Evolutionary conservation across 1,284 basidiomycete genomes (phyloP).

Genomic region (Tremellales sp.): DNA sequence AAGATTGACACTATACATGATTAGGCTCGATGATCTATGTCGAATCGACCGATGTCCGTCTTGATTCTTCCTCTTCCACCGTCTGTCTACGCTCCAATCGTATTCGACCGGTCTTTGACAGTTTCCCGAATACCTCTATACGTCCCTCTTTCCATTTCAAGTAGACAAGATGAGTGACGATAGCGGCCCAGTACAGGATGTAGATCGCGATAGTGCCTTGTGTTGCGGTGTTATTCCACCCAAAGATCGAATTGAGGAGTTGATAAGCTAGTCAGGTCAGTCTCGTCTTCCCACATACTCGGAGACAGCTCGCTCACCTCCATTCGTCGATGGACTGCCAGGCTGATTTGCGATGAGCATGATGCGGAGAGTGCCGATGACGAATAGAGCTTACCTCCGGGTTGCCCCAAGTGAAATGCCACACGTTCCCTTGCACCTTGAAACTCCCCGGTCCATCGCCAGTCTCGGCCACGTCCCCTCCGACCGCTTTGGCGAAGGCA

Average conservation of each 20-base stretch:
- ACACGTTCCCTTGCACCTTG: conserved; percentile 70
- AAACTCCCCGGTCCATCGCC: conserved; percentile 79
- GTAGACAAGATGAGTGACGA: conserved; percentile 57
- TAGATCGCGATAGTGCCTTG: conserved; percentile 62
- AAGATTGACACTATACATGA: no score
- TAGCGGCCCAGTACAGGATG: conserved; percentile 69
- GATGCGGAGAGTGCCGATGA: no score
- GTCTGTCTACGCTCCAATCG: background rate
- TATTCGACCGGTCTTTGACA: conserved; percentile 4
- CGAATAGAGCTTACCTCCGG: conserved; percentile 53
- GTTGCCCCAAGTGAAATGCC: conserved; percentile 77
- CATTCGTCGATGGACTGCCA: background rate
- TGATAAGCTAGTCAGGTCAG: background rate
- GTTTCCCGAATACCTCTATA: conserved; percentile 29
- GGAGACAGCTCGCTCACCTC: background rate
- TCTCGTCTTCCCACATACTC: background rate
- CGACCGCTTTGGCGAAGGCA: conserved; percentile 62
- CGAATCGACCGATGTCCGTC: no score
- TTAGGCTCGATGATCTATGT: no score
- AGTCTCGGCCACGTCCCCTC: conserved; percentile 65
- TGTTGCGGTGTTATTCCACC: conserved; percentile 47
- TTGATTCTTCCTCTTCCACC: background rate
- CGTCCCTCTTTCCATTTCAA: conserved; percentile 59
- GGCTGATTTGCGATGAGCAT: background rate
- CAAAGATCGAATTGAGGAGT: conserved; percentile 14